These are phyloP conservation scores for Cudoniella acicularis DNA, from an alignment of 495 filamentous ascomycete genomes.

Conservation along the genomic window DNA sequence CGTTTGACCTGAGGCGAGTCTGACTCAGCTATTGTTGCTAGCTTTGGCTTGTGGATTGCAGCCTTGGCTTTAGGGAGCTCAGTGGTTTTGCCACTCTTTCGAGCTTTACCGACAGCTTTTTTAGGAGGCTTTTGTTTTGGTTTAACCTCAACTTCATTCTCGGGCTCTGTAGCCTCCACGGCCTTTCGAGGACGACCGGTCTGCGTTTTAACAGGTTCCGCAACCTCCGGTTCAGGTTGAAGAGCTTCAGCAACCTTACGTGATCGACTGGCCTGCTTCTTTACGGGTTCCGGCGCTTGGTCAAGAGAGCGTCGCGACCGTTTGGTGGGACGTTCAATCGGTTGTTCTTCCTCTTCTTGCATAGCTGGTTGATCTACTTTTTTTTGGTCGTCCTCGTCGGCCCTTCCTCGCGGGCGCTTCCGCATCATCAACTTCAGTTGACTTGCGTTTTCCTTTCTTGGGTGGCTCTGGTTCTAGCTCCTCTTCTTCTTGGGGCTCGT, in stretches of 20 bases:
- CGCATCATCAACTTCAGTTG: constrained; percentile 28
- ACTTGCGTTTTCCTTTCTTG: constrained; percentile 34
- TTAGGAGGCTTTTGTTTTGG: constrained; percentile 23
- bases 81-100: constrained; percentile 14
- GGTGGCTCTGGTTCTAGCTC: constrained; percentile 1
- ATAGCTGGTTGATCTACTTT: constrained; percentile 18
- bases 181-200: not conserved
- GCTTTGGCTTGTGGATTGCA: constrained; percentile 6
- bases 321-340: constrained; percentile 28
- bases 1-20: constrained; percentile 35
- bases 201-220: not conserved
- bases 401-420: constrained; percentile 24
- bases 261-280: not conserved
- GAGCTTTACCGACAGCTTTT: constrained; percentile 11
- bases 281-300: not conserved
- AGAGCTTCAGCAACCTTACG: not conserved
- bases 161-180: too few relatives aligned
- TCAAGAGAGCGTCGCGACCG: constrained; percentile 30
- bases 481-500: not conserved
- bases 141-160: constrained; percentile 5
- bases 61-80: constrained; percentile 7
- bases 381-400: constrained; percentile 22
- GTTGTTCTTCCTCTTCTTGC: constrained; percentile 23
- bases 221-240: not conserved
- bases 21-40: constrained; percentile 17